Percentiles rank a stretch among this genome's conserved stretches.
phyloP scores from a whole-genome alignment of 768 basidiomycete species.

The Cantharellus anzutake region DNA sequence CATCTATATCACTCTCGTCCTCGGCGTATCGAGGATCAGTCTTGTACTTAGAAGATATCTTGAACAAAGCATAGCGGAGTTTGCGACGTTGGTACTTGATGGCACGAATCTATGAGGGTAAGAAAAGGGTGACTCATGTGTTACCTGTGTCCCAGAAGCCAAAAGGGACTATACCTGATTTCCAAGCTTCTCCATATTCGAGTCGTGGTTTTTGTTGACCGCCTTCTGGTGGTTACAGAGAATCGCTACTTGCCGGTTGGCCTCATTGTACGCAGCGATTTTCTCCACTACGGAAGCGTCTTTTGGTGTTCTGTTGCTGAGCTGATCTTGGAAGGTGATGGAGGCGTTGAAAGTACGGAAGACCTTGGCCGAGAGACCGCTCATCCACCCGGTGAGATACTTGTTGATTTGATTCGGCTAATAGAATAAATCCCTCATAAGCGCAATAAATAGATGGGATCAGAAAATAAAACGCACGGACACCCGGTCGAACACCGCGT shows the following conservation, averaged over 20 bases:
- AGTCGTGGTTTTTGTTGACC: constrained; percentile 80
- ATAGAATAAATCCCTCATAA: not conserved
- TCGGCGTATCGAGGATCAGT: constrained; percentile 36
- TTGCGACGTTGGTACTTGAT: constrained; percentile 98
- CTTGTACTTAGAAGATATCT: constrained; percentile 35
- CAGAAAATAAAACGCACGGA: constrained; percentile 36
- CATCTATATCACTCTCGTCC: constrained; percentile 86
- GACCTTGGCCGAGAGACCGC: constrained; percentile 94
- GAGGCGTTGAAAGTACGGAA: constrained; percentile 99
- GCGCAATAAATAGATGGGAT: not conserved
- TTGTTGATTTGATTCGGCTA: constrained; percentile 80
- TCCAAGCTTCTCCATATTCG: constrained; percentile 85
- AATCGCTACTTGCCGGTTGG: constrained; percentile 92
- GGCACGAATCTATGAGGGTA: constrained; percentile 45
- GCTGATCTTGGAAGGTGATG: constrained; percentile 78
- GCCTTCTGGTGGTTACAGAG: constrained; percentile 98
- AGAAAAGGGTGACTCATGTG: not conserved
- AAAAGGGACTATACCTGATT: constrained; percentile 45
- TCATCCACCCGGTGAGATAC: constrained; percentile 85
- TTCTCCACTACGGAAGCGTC: constrained; percentile 76
- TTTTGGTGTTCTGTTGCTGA: constrained; percentile 49
- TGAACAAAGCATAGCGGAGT: constrained; percentile 72
- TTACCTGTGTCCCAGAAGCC: not conserved
- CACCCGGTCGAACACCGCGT: constrained; percentile 88
- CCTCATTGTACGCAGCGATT: constrained; percentile 89